Base-by-base conservation (phyloP, 495 filamentous ascomycete genomes). In the Opeltia flavorubescens region DNA sequence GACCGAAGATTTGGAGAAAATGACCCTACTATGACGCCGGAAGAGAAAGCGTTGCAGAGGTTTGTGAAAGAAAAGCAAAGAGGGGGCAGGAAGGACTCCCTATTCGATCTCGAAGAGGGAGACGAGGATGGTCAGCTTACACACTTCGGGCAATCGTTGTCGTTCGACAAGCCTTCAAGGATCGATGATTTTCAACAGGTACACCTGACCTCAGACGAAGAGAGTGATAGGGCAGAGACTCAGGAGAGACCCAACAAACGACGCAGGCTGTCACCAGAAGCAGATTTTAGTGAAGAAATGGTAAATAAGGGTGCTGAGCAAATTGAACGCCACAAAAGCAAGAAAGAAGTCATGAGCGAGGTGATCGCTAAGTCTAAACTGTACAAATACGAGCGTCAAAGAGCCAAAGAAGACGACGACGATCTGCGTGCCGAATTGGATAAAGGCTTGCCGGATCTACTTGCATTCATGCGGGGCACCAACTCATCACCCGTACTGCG, bases 321-420 rank as follows among this genome's bases (percentile, higher is more conserved):
- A 9, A 71, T 62, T 1, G 80, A 84, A 0, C 72, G 79, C 35
- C 94, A 94, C 59, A 99, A 94, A 66, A 83, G 78, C 17, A 95
- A 89, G 61, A 77, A 86, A 39, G 91, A 99, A 59, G 84, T 96
- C 27, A 95, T 95, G 82, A 83, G 89, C 54, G 93, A 98, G 62
- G 78, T 96, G 49, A 96, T 96, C 50, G 83, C 88, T 30, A 99
- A 96, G 64, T 96, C 93, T 2, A 99, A 96, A 60, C 72, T 84
- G 24, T 71, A 95, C 69, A 96, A 93, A 65, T 83, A 85, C 49
- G 87, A 95, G 64, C 80, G 91, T 18, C 93, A 96, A 65, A 77
- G 85, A 46, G 75, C 76, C 6, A 98, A 95, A 61, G 91, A 96
- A 49, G 87, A 94, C 38, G 89, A 98, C 55, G 87, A 89, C 23